phyloP scores from a whole-genome alignment of 2,329 filamentous ascomycete species.

The Sphaceloma murrayae region DNA sequence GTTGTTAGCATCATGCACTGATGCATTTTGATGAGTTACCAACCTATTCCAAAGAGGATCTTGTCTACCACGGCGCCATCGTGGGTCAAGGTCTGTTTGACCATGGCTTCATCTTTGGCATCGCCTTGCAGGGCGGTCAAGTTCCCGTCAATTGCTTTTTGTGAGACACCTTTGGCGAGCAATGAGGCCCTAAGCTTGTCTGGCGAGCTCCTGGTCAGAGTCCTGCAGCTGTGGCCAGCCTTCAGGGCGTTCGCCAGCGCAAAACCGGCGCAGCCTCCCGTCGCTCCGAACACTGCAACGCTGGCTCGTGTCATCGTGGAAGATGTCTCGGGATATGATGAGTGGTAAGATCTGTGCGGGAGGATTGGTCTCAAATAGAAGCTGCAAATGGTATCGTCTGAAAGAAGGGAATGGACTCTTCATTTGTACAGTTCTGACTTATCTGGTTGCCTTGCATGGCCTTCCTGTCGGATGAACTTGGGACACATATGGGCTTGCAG shows the following conservation, averaged over 20 bases:
- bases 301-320: slow-evolving; percentile 23
- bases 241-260: slow-evolving; percentile 38
- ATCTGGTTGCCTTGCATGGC: neutral
- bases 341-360: neutral
- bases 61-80: slow-evolving; percentile 31
- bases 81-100: slow-evolving; percentile 31
- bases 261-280: slow-evolving; percentile 39
- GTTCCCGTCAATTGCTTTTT: slow-evolving; percentile 29
- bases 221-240: slow-evolving; percentile 37
- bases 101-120: slow-evolving; percentile 34
- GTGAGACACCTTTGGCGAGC: slow-evolving; percentile 31
- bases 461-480: neutral
- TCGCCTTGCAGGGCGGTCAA: slow-evolving; percentile 43
- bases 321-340: neutral
- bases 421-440: neutral
- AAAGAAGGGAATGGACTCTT: neutral
- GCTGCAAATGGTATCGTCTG: neutral
- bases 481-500: neutral
- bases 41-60: slow-evolving; percentile 43
- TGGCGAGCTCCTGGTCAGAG: slow-evolving; percentile 40
- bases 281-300: slow-evolving; percentile 47
- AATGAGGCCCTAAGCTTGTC: slow-evolving; percentile 41
- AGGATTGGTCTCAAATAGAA: neutral
- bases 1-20: slow-evolving; percentile 17
- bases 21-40: slow-evolving; percentile 21